These are phyloP conservation scores for Cetradonia linearis DNA, from an alignment of 495 filamentous ascomycete species.

Conservation along the genomic window DNA sequence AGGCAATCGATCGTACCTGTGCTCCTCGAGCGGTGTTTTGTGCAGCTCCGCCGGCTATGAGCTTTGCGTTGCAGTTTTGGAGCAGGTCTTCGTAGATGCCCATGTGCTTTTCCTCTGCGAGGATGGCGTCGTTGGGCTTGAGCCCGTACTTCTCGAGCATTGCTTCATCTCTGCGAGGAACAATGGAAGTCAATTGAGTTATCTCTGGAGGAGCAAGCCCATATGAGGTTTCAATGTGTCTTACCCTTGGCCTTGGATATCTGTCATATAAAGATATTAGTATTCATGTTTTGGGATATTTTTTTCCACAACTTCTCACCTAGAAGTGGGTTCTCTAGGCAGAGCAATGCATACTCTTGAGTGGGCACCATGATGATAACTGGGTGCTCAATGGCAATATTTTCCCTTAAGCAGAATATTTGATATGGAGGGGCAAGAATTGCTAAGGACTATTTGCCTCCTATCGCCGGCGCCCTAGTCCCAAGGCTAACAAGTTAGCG, in stretches of 20 bases:
- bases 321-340: conserved; percentile 92
- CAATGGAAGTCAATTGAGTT: background rate
- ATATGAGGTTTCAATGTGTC: conserved; percentile 15
- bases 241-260: conserved; percentile 83
- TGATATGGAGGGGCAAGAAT: background rate
- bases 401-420: background rate
- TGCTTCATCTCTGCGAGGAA: conserved; percentile 49
- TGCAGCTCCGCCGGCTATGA: conserved; percentile 92
- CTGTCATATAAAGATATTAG: conserved; percentile 35
- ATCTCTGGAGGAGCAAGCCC: conserved; percentile 8
- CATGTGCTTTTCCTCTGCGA: conserved; percentile 84
- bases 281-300: background rate
- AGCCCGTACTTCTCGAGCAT: conserved; percentile 86
- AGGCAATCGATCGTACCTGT: conserved; percentile 39
- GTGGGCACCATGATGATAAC: conserved; percentile 48
- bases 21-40: conserved; percentile 97
- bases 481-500: too few relatives aligned
- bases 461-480: too few relatives aligned
- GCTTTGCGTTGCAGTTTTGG: conserved; percentile 73
- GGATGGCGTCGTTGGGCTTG: conserved; percentile 94
- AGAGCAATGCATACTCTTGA: conserved; percentile 74
- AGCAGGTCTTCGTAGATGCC: conserved; percentile 86
- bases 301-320: conserved; percentile 44
- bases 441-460: background rate
- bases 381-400: background rate